Base-by-base conservation (phyloP, 805 yeast species). In the Starmerella stigmatis region DNA sequence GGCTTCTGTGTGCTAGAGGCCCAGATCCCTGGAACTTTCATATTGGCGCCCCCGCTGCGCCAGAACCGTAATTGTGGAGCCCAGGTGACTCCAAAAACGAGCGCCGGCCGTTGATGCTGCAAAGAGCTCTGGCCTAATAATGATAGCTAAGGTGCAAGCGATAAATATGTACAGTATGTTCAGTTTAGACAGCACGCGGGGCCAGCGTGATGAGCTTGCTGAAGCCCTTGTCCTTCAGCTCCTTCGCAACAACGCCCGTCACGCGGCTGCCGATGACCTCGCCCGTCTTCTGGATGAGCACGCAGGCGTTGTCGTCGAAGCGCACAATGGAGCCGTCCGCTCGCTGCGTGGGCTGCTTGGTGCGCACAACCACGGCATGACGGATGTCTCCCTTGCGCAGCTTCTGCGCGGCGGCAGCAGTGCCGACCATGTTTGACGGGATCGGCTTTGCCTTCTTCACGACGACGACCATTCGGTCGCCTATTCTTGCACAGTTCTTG, bases 251-350 rank as follows among this genome's bases (percentile, higher is more conserved):
- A 39, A 83, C 92, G 32, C 88, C 78, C 26, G 82, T 72, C 49
- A 92, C 84, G 74, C 97, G 82, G 21, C 96, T 82, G 15, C 97
- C 98, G 42, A 92, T 72, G 9, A 96, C 96, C 60, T 92, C 98
- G 23, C 84, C 81, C n/a, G 53, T 51, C 66, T 89, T 89, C 68
- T 92, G 88, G 51, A 89, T 76, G 59, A 92, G 72, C 27, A 92
- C 97, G 68, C 97, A 88, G 1, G 98, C 98, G 63, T 89, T 92
- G 65, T 92, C 98, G 62, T 88, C 96, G 62, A 92, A 92, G 55
- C 82, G 71, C 23, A 92, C 73, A 19, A 77, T 77, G 2, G 94
- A 73, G 3, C 98, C 98, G 62, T 92, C 97, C 3, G 79, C 73
- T 61, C 98, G 76, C 57, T 73, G 72, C 51, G 75, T 75, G 44